Base-by-base conservation (phyloP, 306 rosid genomes). In the Glycine latifolia region DNA sequence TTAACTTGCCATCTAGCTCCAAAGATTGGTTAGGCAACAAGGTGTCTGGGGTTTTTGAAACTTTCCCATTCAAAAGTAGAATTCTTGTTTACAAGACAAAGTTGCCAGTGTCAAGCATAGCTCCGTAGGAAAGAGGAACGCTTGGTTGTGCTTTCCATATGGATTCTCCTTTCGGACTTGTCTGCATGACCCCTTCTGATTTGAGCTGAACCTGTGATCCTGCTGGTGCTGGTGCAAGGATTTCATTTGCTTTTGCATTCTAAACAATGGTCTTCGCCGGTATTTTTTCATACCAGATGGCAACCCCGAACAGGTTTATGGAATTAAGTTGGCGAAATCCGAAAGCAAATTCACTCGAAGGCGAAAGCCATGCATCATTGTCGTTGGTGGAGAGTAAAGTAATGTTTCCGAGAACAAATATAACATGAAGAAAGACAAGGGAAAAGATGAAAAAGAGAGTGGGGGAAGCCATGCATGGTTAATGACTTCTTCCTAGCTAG, bases 41-140 rank as follows among this genome's bases (percentile, higher is more conserved):
- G 0, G 95, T 89, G 72, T 91, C 92, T 0, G 95, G 92, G 92
- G n/a, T 56, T 5, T 1, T 80, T 46, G 75, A 93, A 93, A 70
- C 94, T 91, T 76, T 85, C 66, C 95, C 96, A 93, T 39, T 86
- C 60, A 63, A 7, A 0, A 4, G 4, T 9, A 0, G 87, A 77
- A 12, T 16, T 12, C 0, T n/a, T 9, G 55, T 73, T 59, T 6
- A 58, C 76, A 56, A 92, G 70, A 89, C 89, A n/a, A 92, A 87
- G 81, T 91, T 91, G 0, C 95, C 90, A 1, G 15, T 71, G 72
- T 91, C 90, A 33, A 86, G 94, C 85, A 91, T 77, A 15, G 76
- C 52, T 5, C 83, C 91, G 9, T 83, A 33, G 14, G 85, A 81
- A 63, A 88, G 89, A 9, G 0, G 3, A 13, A 3, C 2, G 5